A percentile compares a stretch with the other conserved stretches of the same genome.
These are phyloP conservation scores for Steccherinum ochraceum DNA, from an alignment of 768 basidiomycete genomes.

Conservation along the genomic window DNA sequence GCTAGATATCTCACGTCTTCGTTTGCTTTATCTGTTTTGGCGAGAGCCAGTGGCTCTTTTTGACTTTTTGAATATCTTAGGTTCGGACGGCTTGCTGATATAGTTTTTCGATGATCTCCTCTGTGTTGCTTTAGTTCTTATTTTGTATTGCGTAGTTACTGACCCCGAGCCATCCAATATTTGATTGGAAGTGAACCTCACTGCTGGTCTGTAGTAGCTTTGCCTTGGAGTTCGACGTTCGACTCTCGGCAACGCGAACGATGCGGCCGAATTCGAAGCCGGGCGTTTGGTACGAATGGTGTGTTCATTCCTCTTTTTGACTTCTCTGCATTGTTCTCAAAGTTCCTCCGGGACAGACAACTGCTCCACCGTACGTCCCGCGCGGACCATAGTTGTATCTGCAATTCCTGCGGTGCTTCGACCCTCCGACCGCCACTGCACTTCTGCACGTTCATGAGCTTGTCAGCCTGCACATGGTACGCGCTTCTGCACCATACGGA, in stretches of 20 bases:
- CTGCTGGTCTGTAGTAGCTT: too few relatives aligned
- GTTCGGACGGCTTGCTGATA: background rate
- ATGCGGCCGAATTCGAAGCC: too few relatives aligned
- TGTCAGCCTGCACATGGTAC: background rate
- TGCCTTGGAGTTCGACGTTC: too few relatives aligned
- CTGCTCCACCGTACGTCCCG: background rate
- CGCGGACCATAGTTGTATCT: too few relatives aligned
- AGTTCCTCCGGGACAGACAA: background rate
- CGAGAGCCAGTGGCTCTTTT: too few relatives aligned
- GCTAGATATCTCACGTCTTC: constrained; percentile 1
- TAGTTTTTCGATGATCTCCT: background rate
- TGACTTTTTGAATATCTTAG: background rate
- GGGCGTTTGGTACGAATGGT: background rate
- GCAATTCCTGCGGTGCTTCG: background rate
- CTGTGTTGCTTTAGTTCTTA: too few relatives aligned
- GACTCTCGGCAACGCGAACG: too few relatives aligned
- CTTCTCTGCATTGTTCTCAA: background rate
- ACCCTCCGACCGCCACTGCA: background rate
- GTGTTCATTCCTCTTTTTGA: background rate
- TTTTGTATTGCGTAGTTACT: too few relatives aligned
- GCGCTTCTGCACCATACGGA: background rate
- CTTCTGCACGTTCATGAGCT: background rate
- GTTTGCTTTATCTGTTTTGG: constrained; percentile 11
- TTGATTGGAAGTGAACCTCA: too few relatives aligned
- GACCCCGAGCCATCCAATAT: too few relatives aligned